Conservation (phyloP, 441 rosid genomes). For the Kokia cookei region DNA sequence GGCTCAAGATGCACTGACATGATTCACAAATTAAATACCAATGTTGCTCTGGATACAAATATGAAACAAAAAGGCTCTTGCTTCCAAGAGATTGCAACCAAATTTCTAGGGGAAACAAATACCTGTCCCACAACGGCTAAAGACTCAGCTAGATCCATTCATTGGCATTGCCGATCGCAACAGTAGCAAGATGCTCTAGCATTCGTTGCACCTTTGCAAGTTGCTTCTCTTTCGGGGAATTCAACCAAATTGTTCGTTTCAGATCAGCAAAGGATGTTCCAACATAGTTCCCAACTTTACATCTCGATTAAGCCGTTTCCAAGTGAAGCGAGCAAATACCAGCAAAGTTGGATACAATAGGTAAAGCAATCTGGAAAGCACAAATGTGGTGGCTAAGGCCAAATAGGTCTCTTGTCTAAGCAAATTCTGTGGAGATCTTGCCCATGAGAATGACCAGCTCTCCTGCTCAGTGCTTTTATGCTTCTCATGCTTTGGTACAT, state of each 20-base stretch:
- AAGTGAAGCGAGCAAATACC: slow-evolving; percentile 27
- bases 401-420: slow-evolving; percentile 77
- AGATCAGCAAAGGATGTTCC: slow-evolving; percentile 62
- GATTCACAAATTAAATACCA: slow-evolving; percentile 15
- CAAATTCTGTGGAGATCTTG: slow-evolving; percentile 90
- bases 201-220: slow-evolving; percentile 78
- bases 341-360: slow-evolving; percentile 48
- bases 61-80: neutral
- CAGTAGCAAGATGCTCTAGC: slow-evolving; percentile 88
- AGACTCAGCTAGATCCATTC: slow-evolving; percentile 23
- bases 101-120: slow-evolving; percentile 5
- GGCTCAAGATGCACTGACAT: slow-evolving; percentile 12
- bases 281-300: slow-evolving; percentile 46
- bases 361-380: slow-evolving; percentile 55
- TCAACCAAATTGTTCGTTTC: slow-evolving; percentile 41
- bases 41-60: slow-evolving; percentile 11
- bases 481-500: slow-evolving; percentile 39
- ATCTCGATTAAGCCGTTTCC: slow-evolving; percentile 51
- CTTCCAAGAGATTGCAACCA: neutral
- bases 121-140: neutral
- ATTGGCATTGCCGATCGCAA: slow-evolving; percentile 64
- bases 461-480: slow-evolving; percentile 48
- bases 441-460: slow-evolving; percentile 90
- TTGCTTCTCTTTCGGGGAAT: slow-evolving; percentile 60
- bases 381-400: slow-evolving; percentile 66